A percentile compares a stretch with the other conserved stretches of the same genome.
These are phyloP conservation scores for Chlamydomonas sphaeroides DNA, from an alignment of 139 green algal species.

Conservation along the genomic window DNA sequence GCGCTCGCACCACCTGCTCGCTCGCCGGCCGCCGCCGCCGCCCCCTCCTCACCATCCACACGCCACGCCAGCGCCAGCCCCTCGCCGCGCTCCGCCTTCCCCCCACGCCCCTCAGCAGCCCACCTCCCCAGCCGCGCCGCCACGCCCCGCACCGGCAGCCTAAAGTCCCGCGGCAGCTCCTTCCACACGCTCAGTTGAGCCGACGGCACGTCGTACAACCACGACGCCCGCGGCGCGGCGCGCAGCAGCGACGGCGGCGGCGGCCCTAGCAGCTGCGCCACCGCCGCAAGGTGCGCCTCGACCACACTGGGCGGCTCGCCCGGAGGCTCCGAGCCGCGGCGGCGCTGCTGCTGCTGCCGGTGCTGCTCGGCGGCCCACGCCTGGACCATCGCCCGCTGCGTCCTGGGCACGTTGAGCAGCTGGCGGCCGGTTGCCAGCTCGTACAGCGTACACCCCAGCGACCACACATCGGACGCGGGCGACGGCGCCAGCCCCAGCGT, in stretches of 20 bases:
- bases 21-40: too few species aligned
- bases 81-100: too few species aligned
- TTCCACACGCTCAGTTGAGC: background rate
- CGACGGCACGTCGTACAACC: background rate
- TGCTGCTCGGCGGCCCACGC: background rate
- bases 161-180: too few species aligned
- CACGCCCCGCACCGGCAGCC: too few species aligned
- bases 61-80: too few species aligned
- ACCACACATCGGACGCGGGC: conserved; percentile 88
- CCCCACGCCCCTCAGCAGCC: too few species aligned
- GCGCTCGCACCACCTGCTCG: background rate
- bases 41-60: too few species aligned
- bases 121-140: too few species aligned
- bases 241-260: background rate
- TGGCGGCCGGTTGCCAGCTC: conserved; percentile 86
- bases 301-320: background rate
- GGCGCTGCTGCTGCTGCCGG: background rate
- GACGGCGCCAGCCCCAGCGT: conserved; percentile 73
- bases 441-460: conserved; percentile 90
- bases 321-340: background rate
- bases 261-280: conserved; percentile 16
- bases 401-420: conserved; percentile 77
- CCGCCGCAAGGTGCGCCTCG: conserved; percentile 21
- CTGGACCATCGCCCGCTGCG: background rate
- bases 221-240: background rate